phyloP scores from a whole-genome alignment of 768 basidiomycete genomes.

The Russula sp. region DNA sequence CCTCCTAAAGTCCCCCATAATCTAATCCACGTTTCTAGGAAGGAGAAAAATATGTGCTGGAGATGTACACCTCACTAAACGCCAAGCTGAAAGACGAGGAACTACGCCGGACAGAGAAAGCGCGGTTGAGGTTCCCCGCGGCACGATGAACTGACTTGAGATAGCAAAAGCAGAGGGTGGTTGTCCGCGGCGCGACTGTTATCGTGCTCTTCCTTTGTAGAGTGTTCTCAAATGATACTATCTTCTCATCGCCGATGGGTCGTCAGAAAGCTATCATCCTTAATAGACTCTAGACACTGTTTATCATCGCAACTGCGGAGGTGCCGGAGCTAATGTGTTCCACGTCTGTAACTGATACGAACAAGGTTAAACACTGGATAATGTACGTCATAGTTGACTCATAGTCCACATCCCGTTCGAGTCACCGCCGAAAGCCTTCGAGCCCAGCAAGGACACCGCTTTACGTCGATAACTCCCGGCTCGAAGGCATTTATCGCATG shows the following conservation, averaged over 20 bases:
- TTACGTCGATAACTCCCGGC: background rate
- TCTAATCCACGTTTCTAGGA: slow-evolving; percentile 41
- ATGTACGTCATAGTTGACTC: background rate
- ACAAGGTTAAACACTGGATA: background rate
- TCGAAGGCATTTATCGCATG: background rate
- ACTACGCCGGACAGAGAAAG: slow-evolving; percentile 55
- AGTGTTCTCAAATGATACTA: background rate
- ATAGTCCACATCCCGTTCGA: background rate
- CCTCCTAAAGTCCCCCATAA: background rate
- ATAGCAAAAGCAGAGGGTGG: background rate
- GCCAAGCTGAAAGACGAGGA: slow-evolving; percentile 65
- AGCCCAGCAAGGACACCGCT: background rate
- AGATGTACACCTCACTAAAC: slow-evolving; percentile 56
- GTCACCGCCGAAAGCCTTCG: too few species aligned
- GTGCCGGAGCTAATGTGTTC: too few species aligned
- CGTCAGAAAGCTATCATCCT: background rate
- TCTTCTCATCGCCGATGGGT: background rate
- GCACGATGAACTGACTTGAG: slow-evolving; percentile 11
- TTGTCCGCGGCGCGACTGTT: too few species aligned
- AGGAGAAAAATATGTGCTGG: slow-evolving; percentile 62
- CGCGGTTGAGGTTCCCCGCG: slow-evolving; percentile 50
- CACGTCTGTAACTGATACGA: background rate
- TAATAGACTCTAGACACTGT: background rate
- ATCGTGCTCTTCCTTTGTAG: background rate
- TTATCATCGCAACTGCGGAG: too few species aligned